Conservation (phyloP, 176 grass and related monocot genomes). For the Saccharum spontaneum region DNA sequence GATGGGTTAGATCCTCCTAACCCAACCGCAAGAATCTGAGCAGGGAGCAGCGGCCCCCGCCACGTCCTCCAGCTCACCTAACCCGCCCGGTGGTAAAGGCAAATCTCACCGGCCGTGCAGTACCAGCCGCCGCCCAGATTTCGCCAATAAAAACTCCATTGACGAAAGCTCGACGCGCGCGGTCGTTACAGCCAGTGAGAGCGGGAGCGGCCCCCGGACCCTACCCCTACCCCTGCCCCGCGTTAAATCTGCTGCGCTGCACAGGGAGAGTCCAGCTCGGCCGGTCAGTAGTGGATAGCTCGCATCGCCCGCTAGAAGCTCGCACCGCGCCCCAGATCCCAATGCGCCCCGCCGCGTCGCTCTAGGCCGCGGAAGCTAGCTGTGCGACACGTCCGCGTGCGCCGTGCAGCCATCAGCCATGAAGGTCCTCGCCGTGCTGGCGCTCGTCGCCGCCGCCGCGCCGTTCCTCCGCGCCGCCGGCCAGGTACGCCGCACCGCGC, state of each 20-base stretch:
- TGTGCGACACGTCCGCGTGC: neutral
- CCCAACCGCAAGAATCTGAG: neutral
- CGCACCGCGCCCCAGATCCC: constrained; percentile 27
- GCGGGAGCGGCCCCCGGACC: neutral
- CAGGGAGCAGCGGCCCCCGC: neutral
- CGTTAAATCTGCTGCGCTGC: constrained; percentile 23
- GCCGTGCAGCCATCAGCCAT: neutral
- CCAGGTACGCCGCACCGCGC: constrained; percentile 32
- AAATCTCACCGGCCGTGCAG: constrained; percentile 21
- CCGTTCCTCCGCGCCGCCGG: constrained; percentile 18
- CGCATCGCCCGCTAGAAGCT: neutral
- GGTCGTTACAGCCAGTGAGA: constrained; percentile 22
- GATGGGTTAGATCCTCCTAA: no score
- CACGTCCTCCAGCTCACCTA: neutral
- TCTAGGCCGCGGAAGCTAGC: neutral
- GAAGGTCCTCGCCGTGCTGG: constrained; percentile 41
- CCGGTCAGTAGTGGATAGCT: constrained; percentile 3
- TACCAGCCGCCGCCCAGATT: neutral
- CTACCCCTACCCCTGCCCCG: neutral
- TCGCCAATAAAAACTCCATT: neutral
- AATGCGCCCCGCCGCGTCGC: constrained; percentile 16
- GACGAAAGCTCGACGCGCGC: constrained; percentile 25
- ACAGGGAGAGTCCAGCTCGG: neutral
- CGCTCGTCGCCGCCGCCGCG: constrained; percentile 30
- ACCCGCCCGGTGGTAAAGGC: neutral